phyloP scores from a whole-genome alignment of 805 yeast species.

The Brettanomyces anomalus region DNA sequence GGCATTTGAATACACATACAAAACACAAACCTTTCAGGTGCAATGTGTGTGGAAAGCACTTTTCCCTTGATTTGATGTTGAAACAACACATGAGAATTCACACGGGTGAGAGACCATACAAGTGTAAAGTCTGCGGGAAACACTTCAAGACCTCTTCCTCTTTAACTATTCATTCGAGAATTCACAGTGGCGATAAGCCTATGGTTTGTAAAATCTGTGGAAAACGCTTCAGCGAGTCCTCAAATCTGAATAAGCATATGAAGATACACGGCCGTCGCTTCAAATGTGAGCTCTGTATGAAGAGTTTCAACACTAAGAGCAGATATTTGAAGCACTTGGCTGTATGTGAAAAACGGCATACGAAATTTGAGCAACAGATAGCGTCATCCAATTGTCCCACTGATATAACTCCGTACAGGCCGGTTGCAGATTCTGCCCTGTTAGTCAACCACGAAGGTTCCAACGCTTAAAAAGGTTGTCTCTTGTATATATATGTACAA shows the following conservation, averaged over 20 bases:
- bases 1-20: conserved; percentile 88
- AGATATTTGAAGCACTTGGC: conserved; percentile 33
- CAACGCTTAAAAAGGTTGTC: too few species aligned
- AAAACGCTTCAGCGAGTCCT: conserved; percentile 79
- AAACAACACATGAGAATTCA: conserved; percentile 78
- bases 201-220: conserved; percentile 72
- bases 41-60: conserved; percentile 53
- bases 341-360: conserved; percentile 11
- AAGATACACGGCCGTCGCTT: conserved; percentile 56
- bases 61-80: conserved; percentile 72
- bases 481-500: too few species aligned
- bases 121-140: conserved; percentile 67
- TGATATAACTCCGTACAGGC: too few species aligned
- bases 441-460: too few species aligned
- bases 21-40: conserved; percentile 76
- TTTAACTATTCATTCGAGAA: conserved; percentile 71
- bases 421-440: not conserved
- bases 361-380: not conserved
- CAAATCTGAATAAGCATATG: conserved; percentile 84
- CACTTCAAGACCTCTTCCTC: conserved; percentile 76
- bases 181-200: conserved; percentile 90
- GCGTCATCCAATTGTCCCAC: too few species aligned
- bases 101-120: conserved; percentile 83
- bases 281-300: conserved; percentile 44
- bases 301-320: conserved; percentile 38